Evolutionary conservation across 1,139 yeast species (phyloP), one percentile per base, ranked within the genome.

Genomic region (Yamadazyma atmosphaerica): DNA sequence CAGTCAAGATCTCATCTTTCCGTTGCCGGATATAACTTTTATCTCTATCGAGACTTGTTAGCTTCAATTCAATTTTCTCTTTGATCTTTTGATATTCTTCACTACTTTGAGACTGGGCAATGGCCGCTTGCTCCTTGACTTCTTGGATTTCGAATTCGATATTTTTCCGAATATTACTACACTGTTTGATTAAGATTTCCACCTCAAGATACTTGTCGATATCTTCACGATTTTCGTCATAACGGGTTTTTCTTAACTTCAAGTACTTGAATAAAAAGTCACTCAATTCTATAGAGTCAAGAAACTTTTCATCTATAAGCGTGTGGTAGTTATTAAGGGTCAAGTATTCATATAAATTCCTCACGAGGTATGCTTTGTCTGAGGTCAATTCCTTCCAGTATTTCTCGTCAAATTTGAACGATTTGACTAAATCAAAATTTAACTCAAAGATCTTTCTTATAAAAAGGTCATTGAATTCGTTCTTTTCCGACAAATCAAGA

Each of bases 241-340:
- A 46, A 26, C 63, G 61, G 6, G 61, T 52, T 16, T 61, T 66
- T 41, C 86, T 64, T 38, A 69, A 61, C 22, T 67, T 65, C 32
- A 81, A 65, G 56, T 80, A 86, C 42, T 66, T 72, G 45, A 68
- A 75, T 32, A 81, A 66, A 10, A 75, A 71, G 41, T 69, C 72
- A 1, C 96, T 86, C 42, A 89, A 69, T 38, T 74, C 81, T 4
- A 90, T 73, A 10, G 95, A 77, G 47, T 88, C 98, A 0, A 97
- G 96, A 58, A 83, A 83, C 45, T 78, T 79, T 15, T 72, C 68
- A 34, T 90, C 97, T 16, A 87, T 69, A 16, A 77, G 61, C n/a
- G 81, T 83, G 31, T 62, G 61, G 38, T 78, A 59, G 18, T 72
- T 65, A 42, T 78, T 68, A 12, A 74, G 75, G 36, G 65, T 65